phyloP scores from a whole-genome alignment of 805 yeast genomes.

The Schwanniomyces polymorphus region DNA sequence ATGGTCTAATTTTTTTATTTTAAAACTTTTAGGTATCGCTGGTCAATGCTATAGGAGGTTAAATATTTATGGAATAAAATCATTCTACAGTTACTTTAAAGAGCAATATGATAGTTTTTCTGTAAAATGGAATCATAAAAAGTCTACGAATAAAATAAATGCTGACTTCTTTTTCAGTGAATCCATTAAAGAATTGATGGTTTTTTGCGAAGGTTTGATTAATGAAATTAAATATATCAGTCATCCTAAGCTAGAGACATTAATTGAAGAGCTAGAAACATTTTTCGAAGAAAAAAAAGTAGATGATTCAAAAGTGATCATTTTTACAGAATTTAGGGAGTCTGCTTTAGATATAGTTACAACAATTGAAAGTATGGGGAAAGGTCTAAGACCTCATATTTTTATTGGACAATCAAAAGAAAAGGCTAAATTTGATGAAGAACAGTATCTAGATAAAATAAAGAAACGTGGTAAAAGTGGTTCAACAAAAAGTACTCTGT shows the following conservation, averaged over 20 bases:
- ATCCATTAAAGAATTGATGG: conserved; percentile 44
- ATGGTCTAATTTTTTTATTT: conserved; percentile 65
- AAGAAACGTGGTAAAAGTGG: conserved; percentile 26
- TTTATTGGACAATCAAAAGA: conserved; percentile 91
- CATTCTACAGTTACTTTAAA: conserved; percentile 67
- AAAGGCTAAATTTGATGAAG: conserved; percentile 67
- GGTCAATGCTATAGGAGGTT: conserved; percentile 72
- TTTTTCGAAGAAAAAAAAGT: conserved; percentile 50
- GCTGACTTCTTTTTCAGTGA: conserved; percentile 60
- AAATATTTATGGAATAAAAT: conserved; percentile 77
- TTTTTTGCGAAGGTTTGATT: conserved; percentile 44
- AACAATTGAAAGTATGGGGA: conserved; percentile 43
- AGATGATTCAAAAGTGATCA: conserved; percentile 69
- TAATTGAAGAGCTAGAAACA: conserved; percentile 54
- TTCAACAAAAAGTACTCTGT: conserved; percentile 19
- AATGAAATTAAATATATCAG: conserved; percentile 31
- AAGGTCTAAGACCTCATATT: conserved; percentile 63
- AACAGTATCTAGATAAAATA: conserved; percentile 42
- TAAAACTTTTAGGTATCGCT: conserved; percentile 64
- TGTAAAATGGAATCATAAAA: conserved; percentile 54
- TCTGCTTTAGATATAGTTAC: conserved; percentile 87
- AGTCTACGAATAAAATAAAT: conserved; percentile 63
- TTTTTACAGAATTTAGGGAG: conserved; percentile 86
- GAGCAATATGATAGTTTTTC: conserved; percentile 60
- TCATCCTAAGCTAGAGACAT: conserved; percentile 71